Evolutionary conservation across 352 stramenopile genomes (phyloP).

Genomic region (Phytophthora syringae): DNA sequence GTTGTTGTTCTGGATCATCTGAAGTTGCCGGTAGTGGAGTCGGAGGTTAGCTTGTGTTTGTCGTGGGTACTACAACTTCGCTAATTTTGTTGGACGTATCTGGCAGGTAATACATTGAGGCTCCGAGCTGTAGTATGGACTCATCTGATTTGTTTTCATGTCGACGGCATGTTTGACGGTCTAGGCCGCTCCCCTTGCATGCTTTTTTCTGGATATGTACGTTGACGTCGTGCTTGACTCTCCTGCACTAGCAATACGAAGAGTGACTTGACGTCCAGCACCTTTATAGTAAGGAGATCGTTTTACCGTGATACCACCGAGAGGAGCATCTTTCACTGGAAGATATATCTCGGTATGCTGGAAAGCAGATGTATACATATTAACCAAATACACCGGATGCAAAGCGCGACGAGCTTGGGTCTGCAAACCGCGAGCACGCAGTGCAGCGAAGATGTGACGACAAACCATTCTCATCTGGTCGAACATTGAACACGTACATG

Average conservation of each 20-base stretch:
- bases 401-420: neutral
- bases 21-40: too few species aligned
- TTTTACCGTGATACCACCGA: neutral
- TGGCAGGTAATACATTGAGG: too few species aligned
- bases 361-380: neutral
- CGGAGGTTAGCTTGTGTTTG: too few species aligned
- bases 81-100: too few species aligned
- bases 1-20: too few species aligned
- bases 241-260: neutral
- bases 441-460: slow-evolving; percentile 3
- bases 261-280: neutral
- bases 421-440: neutral
- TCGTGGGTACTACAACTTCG: too few species aligned
- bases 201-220: neutral
- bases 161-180: too few species aligned
- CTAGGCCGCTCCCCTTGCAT: neutral
- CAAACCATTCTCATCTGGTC: slow-evolving; percentile 8
- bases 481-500: neutral
- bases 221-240: neutral
- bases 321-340: neutral
- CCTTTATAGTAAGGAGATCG: neutral
- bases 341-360: too few species aligned
- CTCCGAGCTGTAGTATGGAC: too few species aligned
- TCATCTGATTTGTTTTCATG: too few species aligned
- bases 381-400: neutral